Conservation (phyloP, 176 grass and related monocot genomes). For the Oryza meridionalis region DNA sequence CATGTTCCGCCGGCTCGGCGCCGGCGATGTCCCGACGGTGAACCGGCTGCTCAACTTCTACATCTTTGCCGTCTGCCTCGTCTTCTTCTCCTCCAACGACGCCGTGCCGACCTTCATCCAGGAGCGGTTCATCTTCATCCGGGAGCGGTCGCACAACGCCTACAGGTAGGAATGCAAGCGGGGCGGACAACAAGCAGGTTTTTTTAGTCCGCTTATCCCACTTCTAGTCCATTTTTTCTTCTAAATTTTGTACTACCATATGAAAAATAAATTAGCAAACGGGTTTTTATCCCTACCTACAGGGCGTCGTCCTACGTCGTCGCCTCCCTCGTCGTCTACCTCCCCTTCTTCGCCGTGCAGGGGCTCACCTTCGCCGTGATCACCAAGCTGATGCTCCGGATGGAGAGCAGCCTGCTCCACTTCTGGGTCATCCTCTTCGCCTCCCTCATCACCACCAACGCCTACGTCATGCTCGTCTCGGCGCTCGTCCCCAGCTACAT, state of each 20-base stretch:
- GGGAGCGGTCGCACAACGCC: constrained; percentile 82
- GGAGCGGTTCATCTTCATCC: constrained; percentile 89
- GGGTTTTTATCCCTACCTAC: constrained; percentile 36
- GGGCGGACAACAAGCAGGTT: too few species aligned
- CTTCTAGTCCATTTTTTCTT: too few species aligned
- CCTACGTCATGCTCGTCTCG: constrained; percentile 77
- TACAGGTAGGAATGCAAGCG: constrained; percentile 24
- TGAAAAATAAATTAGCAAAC: too few species aligned
- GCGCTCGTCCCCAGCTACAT: constrained; percentile 78
- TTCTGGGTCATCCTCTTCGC: constrained; percentile 72
- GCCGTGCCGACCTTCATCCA: constrained; percentile 81
- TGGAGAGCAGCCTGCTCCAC: constrained; percentile 57
- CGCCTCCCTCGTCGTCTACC: constrained; percentile 70
- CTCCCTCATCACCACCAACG: constrained; percentile 78
- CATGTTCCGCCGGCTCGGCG: constrained; percentile 59
- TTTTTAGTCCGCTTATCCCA: too few species aligned
- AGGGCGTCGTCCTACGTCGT: constrained; percentile 82
- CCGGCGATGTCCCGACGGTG: constrained; percentile 37
- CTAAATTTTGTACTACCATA: too few species aligned
- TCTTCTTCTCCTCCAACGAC: constrained; percentile 89
- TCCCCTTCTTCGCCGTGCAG: constrained; percentile 68
- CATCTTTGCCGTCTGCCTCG: constrained; percentile 66
- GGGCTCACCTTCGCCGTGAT: constrained; percentile 73
- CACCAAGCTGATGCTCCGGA: constrained; percentile 66
- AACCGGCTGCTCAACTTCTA: constrained; percentile 86